phyloP scores from a whole-genome alignment of 148 eudicot species.

The Simmondsia chinensis region DNA sequence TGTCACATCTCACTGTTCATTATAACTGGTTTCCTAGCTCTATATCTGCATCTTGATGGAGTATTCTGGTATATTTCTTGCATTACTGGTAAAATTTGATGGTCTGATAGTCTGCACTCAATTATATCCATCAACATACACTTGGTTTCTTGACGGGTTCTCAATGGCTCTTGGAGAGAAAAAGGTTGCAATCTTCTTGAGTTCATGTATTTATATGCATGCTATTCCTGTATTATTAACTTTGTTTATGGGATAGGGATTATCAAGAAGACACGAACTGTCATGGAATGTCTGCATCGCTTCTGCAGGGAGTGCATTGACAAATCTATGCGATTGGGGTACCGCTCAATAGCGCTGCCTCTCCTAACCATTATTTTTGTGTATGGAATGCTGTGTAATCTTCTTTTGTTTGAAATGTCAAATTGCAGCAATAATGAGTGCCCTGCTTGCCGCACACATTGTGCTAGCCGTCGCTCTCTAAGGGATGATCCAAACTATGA shows the following conservation, averaged over 20 bases:
- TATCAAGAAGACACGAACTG: conserved; percentile 89
- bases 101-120: too few species aligned
- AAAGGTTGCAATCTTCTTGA: too few species aligned
- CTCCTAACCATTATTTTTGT: background rate
- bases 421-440: conserved; percentile 68
- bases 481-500: conserved; percentile 86
- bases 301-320: conserved; percentile 99
- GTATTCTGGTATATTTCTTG: too few species aligned
- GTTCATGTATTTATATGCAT: background rate
- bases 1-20: too few species aligned
- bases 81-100: too few species aligned
- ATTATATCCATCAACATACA: too few species aligned
- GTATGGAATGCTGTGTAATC: background rate
- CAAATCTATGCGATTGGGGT: conserved; percentile 99
- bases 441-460: conserved; percentile 85
- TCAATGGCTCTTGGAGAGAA: too few species aligned
- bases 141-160: too few species aligned
- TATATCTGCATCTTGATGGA: too few species aligned
- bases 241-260: conserved; percentile 44
- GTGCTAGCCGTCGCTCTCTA: conserved; percentile 85
- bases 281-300: conserved; percentile 97
- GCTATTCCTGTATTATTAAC: background rate
- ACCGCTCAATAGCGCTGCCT: conserved; percentile 3
- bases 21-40: too few species aligned
- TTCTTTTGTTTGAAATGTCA: conserved; percentile 5